Evolutionary conservation across 495 filamentous ascomycete genomes (phyloP), one percentile per base, ranked within the genome.

Genomic region (Neurospora sp.): DNA sequence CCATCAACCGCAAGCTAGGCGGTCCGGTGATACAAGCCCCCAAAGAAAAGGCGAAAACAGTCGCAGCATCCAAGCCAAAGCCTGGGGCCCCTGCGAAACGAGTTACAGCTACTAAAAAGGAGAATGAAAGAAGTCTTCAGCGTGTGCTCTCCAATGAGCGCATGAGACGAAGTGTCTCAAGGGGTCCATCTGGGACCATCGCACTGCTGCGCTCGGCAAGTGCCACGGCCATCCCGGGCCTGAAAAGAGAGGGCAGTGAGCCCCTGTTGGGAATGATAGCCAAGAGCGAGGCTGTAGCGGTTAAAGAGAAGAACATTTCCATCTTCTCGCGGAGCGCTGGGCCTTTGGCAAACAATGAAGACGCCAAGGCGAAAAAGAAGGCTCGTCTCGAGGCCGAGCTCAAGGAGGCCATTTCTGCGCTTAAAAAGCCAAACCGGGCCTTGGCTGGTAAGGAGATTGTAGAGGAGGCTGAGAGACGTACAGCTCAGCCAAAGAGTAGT

Each of bases 351-450:
- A 79, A 68, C 44, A 71, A 74, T 44, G 79, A 80, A 31, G 89
- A 92, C 75, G 82, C 85, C 16, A 97, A 91, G 80, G 80, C 90
- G 68, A 89, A 87, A 75, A 92, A 92, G 80, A 91, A 93, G 74
- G 91, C 92, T 27, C 86, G 88, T 53, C 83, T 97, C 7, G 91
- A 96, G 73, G 90, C 90, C 72, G 92, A 97, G 78, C 84, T 98
- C 37, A 89, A 91, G 76, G 89, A 91, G 41, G 96, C 95, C 14
- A 98, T 98, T 73, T 84, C 88, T 12, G 86, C 92, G 2, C 83
- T 98, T 38, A 92, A 94, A 76, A 97, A 91, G 80, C 96, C 96
- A 6, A 97, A 98, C 77, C 87, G 96, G 71, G 87, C 90, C 7
- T 83, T 95, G 53, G 93, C 92, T 14, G 90, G 89, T 14, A 89